Base-by-base conservation (phyloP, 208 protist species). In the Trichomonas tenax region DNA sequence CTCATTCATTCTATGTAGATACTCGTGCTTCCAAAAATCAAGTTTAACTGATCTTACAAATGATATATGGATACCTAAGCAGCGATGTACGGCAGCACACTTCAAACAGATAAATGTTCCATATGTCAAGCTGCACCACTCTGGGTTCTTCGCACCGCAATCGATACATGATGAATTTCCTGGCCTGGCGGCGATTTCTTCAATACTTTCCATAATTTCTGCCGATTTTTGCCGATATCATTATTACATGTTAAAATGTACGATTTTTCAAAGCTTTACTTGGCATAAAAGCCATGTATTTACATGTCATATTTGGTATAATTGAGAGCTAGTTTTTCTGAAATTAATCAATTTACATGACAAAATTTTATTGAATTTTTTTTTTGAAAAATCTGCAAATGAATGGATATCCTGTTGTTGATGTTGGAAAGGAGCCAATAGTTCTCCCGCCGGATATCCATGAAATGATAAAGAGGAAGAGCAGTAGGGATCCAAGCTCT, bases 61-160 rank as follows among this genome's bases (percentile, higher is more conserved):
- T 63, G 95, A 96, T 41, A 96, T 49, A 46, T 96, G 89, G 17
- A 97, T 86, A 26, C 97, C 97, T 41, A 97, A 51, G 15, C 88
- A 51, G 6, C 97, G 82, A 88, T 97, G 97, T 23, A 96, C 58
- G 26, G 96, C 97, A 26, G 93, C 81, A 49, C 97, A 97, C 46
- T 96, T 96, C 0, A 97, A 44, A 38, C 97, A 97, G 34, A 97
- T 97, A 34, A 90, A 97, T 34, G 97, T 93, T 41, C 97, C 97
- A 97, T 97, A 97, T 82, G 82, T 97, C 6, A 97, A 93, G 21
- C 95, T 97, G 1, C 96, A 96, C 97, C 97, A 97, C 23, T 72
- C 63, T 46, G 97, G 97, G 45, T 97, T 97, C 17, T 97, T 63
- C 17, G 97, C 63, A 26, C 84, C 41, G 63, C 97, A 97, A 89